Base-by-base conservation (phyloP, 31 red algal genomes). In the Porphyra umbilicalis region DNA sequence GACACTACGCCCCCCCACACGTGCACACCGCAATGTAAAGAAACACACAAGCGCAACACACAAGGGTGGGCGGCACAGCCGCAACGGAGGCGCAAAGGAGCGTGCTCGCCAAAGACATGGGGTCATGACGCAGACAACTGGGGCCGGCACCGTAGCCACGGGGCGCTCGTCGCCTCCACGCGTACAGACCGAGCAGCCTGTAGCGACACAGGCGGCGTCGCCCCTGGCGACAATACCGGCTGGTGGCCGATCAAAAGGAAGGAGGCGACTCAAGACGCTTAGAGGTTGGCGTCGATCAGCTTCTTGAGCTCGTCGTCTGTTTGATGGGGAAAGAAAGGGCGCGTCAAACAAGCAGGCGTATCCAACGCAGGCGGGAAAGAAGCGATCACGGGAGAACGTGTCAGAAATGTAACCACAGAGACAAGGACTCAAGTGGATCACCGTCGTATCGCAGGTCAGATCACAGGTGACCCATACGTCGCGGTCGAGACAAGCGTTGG, bases 281-380 rank as follows among this genome's bases (percentile, higher is more conserved):
- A 95, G 71, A 95, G 67, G 32, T 80, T 85, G 11, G 37, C 71
- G 79, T 93, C 89, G 68, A 97, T 94, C 34, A 97, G 85, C 83
- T 91, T 91, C 97, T 96, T 99, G 77, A 99, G 79, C 83, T 99
- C 97, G 81, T 96, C 94, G 74, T 99, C 57, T 71, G 57, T 25
- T n/a, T 2, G 14, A 71, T n/a, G n/a, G n/a, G n/a, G n/a, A n/a
- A n/a, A n/a, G n/a, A n/a, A n/a, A n/a, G n/a, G n/a, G n/a, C n/a
- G n/a, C n/a, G n/a, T n/a, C n/a, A n/a, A n/a, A n/a, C n/a, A n/a
- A n/a, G n/a, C n/a, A n/a, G n/a, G n/a, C n/a, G n/a, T n/a, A n/a
- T n/a, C n/a, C n/a, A n/a, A n/a, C n/a, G n/a, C n/a, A n/a, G n/a
- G n/a, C n/a, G n/a, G n/a, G n/a, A n/a, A n/a, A n/a, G n/a, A n/a